Conservation (phyloP, 805 yeast species). For the baker's yeast (Saccharomyces cerevisiae) region DNA sequence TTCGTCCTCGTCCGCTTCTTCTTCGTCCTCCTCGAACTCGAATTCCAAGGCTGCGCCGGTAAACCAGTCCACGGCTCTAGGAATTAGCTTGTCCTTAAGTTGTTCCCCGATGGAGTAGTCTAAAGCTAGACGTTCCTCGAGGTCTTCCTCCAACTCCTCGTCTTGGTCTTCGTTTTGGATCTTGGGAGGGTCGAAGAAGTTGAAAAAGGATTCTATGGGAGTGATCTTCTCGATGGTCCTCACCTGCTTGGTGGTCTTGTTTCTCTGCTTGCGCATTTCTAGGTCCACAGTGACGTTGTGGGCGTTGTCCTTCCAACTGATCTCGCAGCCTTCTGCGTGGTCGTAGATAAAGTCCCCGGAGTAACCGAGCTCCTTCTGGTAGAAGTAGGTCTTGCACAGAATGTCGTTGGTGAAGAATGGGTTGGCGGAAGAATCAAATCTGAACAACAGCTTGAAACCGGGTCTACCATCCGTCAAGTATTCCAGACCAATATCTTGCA, state of each 20-base stretch:
- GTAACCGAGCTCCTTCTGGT: constrained; percentile 88
- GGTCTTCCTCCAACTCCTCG: constrained; percentile 57
- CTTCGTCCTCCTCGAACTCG: constrained; percentile 53
- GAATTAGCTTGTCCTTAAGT: constrained; percentile 88
- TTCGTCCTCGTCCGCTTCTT: constrained; percentile 51
- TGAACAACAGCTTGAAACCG: constrained; percentile 82
- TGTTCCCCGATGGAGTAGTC: constrained; percentile 96
- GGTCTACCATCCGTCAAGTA: constrained; percentile 59
- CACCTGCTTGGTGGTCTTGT: constrained; percentile 91
- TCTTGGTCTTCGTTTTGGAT: constrained; percentile 38
- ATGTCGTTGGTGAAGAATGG: constrained; percentile 66
- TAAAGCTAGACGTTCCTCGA: constrained; percentile 77
- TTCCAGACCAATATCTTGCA: constrained; percentile 66
- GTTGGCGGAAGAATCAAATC: constrained; percentile 54
- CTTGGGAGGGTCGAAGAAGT: constrained; percentile 90
- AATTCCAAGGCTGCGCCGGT: constrained; percentile 92
- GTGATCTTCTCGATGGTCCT: constrained; percentile 90
- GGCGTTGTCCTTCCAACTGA: constrained; percentile 76
- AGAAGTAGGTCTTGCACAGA: constrained; percentile 81
- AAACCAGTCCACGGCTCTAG: constrained; percentile 97
- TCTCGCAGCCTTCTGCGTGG: constrained; percentile 82
- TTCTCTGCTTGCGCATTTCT: constrained; percentile 95
- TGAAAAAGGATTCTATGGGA: constrained; percentile 92
- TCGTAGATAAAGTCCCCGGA: constrained; percentile 95
- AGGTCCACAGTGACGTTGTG: constrained; percentile 75